These are phyloP conservation scores for Lipomyces yamanashiensis DNA, from an alignment of 805 yeast species.

Conservation along the genomic window DNA sequence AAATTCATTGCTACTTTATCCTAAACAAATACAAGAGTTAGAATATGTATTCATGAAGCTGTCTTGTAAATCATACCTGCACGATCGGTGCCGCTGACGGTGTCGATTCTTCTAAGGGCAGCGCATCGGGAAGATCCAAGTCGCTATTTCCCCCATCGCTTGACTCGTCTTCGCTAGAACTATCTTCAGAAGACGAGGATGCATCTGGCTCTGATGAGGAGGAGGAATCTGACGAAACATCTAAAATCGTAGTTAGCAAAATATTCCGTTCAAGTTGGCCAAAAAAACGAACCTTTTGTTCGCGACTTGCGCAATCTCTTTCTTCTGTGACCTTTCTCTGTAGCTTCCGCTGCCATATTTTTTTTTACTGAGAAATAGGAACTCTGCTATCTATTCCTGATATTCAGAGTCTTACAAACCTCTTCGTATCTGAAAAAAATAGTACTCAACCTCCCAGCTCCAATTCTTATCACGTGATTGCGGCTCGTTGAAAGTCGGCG, in stretches of 20 bases:
- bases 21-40: not conserved
- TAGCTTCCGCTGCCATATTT: not conserved
- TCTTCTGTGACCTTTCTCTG: constrained; percentile 19
- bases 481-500: no score
- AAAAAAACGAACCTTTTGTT: constrained; percentile 23
- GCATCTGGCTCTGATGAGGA: constrained; percentile 23
- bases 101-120: not conserved
- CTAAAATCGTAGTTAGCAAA: not conserved
- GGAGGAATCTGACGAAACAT: constrained; percentile 4
- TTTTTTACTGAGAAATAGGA: not conserved
- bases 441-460: not conserved
- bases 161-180: constrained; percentile 7
- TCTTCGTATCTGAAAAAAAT: not conserved
- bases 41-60: not conserved
- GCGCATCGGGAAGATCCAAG: constrained; percentile 16
- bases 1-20: not conserved
- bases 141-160: constrained; percentile 4
- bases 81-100: constrained; percentile 3
- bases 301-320: constrained; percentile 34
- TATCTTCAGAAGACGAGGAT: not conserved
- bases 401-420: no score
- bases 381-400: no score
- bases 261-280: not conserved
- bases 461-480: not conserved
- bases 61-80: not conserved